Percentiles rank a stretch among this genome's conserved stretches.
These are phyloP conservation scores for Xylona heveae DNA, from an alignment of 495 filamentous ascomycete species.

Conservation along the genomic window DNA sequence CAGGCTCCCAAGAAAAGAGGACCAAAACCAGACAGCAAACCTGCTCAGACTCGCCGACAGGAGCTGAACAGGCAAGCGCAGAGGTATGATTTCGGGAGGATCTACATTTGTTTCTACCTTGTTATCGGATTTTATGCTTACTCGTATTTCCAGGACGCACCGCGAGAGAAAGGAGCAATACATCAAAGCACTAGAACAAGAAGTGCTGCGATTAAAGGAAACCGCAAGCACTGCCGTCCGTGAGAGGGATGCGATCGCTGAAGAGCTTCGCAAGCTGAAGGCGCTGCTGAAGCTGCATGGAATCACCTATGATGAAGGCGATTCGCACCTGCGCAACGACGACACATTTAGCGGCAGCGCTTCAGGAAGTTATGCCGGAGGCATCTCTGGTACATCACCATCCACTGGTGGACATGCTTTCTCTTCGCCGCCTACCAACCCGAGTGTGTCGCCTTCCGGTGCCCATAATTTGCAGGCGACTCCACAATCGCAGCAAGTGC, in stretches of 20 bases:
- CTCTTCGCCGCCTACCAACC: constrained; percentile 20
- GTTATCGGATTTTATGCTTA: constrained; percentile 1
- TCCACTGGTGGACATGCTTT: constrained; percentile 15
- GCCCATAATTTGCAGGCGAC: no score
- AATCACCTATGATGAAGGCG: constrained; percentile 34
- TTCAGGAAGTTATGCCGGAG: constrained; percentile 30
- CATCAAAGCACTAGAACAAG: constrained; percentile 79
- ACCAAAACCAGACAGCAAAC: constrained; percentile 92
- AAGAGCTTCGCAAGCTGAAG: constrained; percentile 63
- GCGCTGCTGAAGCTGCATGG: constrained; percentile 53
- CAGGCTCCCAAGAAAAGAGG: constrained; percentile 74
- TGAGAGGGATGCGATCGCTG: constrained; percentile 40
- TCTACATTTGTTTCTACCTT: constrained; percentile 1
- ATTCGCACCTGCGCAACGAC: constrained; percentile 21
- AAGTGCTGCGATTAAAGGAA: constrained; percentile 54
- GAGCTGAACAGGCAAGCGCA: constrained; percentile 93
- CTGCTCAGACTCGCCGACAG: constrained; percentile 78
- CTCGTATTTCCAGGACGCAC: constrained; percentile 42
- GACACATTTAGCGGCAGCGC: constrained; percentile 33
- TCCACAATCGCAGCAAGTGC: constrained; percentile 15
- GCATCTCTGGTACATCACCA: constrained; percentile 16
- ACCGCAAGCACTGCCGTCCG: constrained; percentile 35
- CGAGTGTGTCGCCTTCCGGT: no score
- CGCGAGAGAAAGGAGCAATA: constrained; percentile 94
- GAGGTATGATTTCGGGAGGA: constrained; percentile 34